A percentile compares a stretch with the other conserved stretches of the same genome.
Evolutionary conservation across 208 protist genomes (phyloP).

Genomic region (Acanthamoeba sp.): DNA sequence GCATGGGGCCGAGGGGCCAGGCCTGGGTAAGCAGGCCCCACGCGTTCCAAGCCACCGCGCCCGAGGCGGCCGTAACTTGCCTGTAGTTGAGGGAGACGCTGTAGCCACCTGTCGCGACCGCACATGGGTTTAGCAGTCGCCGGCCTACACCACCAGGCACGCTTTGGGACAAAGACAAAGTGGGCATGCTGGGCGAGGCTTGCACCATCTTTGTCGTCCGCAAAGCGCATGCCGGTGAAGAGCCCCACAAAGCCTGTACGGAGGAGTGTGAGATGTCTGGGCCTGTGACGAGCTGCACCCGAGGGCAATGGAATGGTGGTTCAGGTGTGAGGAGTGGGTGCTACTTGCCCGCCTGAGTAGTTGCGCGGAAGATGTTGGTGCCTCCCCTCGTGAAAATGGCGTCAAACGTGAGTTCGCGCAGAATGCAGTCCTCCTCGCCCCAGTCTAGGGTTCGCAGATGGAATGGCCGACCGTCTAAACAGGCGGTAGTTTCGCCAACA

Average conservation of each 20-base stretch:
- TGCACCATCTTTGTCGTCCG: not conserved
- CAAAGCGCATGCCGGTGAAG: conserved; percentile 36
- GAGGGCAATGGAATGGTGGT: not conserved
- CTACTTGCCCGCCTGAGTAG: not conserved
- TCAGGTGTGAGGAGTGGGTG: not conserved
- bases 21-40: not conserved
- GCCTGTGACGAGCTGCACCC: not conserved
- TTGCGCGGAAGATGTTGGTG: not conserved
- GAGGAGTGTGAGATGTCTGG: not conserved
- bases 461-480: not conserved
- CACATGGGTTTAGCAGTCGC: no score
- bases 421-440: not conserved
- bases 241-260: conserved; percentile 2
- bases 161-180: not conserved
- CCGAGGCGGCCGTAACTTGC: not conserved
- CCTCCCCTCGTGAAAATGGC: not conserved
- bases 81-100: conserved; percentile 48
- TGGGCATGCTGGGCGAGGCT: no score
- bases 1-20: not conserved
- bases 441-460: conserved; percentile 40
- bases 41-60: conserved; percentile 2
- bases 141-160: not conserved
- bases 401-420: conserved; percentile 3
- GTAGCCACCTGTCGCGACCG: not conserved
- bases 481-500: no score